Base-by-base conservation (phyloP, 306 rosid genomes). In the Vicia sativa region DNA sequence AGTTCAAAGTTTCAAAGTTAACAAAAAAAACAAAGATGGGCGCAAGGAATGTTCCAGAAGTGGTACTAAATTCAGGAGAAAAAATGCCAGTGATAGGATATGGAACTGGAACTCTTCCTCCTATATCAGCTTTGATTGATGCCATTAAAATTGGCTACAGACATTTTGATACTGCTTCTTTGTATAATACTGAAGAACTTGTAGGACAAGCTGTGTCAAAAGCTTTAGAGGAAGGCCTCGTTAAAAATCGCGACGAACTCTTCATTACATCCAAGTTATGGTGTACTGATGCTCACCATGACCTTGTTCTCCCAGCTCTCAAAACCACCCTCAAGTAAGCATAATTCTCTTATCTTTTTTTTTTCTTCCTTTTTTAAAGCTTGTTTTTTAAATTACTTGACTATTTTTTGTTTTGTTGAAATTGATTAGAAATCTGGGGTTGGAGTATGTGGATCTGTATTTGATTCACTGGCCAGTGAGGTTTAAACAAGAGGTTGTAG, bases 241-340 rank as follows among this genome's bases (percentile, higher is more conserved):
- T 87, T 34, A 43, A 82, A 3, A 70, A 42, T 5, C 58, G 85
- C 2, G 68, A 78, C 3, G 81, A 87, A 13, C 39, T 82, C 2
- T 84, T 84, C 25, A 58, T 84, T 8, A 78, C 83, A 35, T 63
- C 88, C 10, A 86, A 83, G 80, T 82, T 81, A 0, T 78, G 80
- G 73, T 9, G 35, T 44, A 29, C 37, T 9, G 61, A 78, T 39
- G 76, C 84, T 11, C 79, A 83, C 35, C 84, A 63, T 52, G 65
- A 82, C n/a, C 79, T 58, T 60, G 81, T 83, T 43, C 71, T 80
- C 31, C 85, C 84, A 13, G 85, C 87, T 44, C 73, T 82, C 43
- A 31, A 58, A 2, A 79, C 69, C 54, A 39, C 82, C 5, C 82
- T 84, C 28, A 59, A 43, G 86, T 38, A 16, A 45, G 52, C 46